Evolutionary conservation across 2,329 filamentous ascomycete species (phyloP), one percentile per base, ranked within the genome.

Genomic region (Penicillium digitatum): DNA sequence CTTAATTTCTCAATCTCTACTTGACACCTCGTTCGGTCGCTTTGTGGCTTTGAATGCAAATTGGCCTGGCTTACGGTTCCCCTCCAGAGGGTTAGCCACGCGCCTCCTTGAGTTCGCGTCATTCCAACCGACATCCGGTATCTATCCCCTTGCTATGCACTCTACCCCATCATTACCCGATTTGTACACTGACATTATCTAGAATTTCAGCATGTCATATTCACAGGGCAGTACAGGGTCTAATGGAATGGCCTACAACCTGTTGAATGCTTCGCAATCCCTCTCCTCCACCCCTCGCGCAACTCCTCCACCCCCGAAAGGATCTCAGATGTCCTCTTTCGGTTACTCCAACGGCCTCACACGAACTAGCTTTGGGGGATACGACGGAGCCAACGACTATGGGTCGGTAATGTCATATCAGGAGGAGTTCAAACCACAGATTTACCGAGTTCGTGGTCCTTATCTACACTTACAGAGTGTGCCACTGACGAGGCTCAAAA

Each of bases 211-310:
- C 45, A 74, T 75, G 68, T 73, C 72, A 39, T 75, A 70, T 58
- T 74, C 73, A 2, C 74, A 74, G 57, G 69, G 68, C 48, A 75
- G 67, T 59, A 67, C 67, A 46, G 72, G 68, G 31, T 73, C 72
- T 35, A 74, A 75, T 64, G 72, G 72, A 48, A 63, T 73, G 51
- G 59, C 70, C 12, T 73, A 46, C 68, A 74, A 56, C 31, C 72
- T 74, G 20, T 74, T 77, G 59, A 76, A 77, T 63, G 69, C 70
- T 54, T 72, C 74, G 29, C 76, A 78, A 61, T 78, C 76, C 38
- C 67, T 77, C 49, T 69, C 72, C 12, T 75, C 76, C 11, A 78
- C 76, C 16, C 74, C 75, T 49, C 72, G 75, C 44, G 74, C 72
- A 22, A 78, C 77, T 32, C 74, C 76, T 27, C 75, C 76, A 44